phyloP scores from a whole-genome alignment of 805 yeast species.

The Myxozyma geophila region DNA sequence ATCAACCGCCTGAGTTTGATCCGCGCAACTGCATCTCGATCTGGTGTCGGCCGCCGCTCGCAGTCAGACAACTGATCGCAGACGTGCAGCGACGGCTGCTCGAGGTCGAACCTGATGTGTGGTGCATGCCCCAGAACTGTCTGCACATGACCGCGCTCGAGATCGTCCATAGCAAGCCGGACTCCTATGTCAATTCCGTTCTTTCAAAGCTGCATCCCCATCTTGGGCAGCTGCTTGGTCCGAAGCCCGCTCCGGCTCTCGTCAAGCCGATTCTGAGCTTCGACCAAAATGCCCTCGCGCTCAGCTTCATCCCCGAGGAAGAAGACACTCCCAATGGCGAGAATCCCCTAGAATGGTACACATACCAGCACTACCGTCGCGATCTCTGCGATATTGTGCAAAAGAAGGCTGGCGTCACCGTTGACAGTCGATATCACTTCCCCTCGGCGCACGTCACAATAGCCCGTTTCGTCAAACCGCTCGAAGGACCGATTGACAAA shows the following conservation, averaged over 20 bases:
- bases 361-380: slow-evolving; percentile 34
- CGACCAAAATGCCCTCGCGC: slow-evolving; percentile 34
- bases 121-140: slow-evolving; percentile 38
- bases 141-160: slow-evolving; percentile 37
- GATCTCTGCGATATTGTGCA: slow-evolving; percentile 25
- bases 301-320: slow-evolving; percentile 29
- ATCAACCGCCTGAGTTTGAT: slow-evolving; percentile 29
- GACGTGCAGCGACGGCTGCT: slow-evolving; percentile 23
- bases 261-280: slow-evolving; percentile 28
- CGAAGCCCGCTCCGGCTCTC: slow-evolving; percentile 29
- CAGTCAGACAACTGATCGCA: slow-evolving; percentile 17
- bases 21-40: slow-evolving; percentile 35
- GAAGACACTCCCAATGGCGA: neutral
- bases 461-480: slow-evolving; percentile 34
- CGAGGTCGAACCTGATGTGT: slow-evolving; percentile 25
- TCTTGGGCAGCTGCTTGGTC: slow-evolving; percentile 22
- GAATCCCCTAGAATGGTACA: slow-evolving; percentile 19
- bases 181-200: slow-evolving; percentile 7
- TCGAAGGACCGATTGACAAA: slow-evolving; percentile 14
- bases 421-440: slow-evolving; percentile 34
- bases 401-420: slow-evolving; percentile 21
- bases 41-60: slow-evolving; percentile 32
- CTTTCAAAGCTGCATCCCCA: slow-evolving; percentile 13
- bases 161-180: slow-evolving; percentile 29
- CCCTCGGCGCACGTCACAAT: slow-evolving; percentile 40